Base-by-base conservation (phyloP, 192 early-diverging fungal genomes). In the Funneliformis geosporum region DNA sequence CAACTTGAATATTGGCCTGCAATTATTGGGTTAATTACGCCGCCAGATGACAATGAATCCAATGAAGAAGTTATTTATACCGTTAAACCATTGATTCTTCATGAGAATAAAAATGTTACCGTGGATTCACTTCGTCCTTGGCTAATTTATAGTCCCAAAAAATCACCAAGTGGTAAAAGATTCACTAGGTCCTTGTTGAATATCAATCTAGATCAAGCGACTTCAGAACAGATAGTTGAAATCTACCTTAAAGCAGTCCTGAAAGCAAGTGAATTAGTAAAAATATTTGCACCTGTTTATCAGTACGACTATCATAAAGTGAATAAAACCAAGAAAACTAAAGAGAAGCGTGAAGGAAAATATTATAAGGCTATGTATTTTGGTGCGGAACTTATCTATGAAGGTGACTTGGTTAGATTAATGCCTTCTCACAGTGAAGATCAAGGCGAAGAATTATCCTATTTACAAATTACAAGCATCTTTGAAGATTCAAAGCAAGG, bases 381-480 rank as follows among this genome's bases (percentile, higher is more conserved):
- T 40, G 66, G 66, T 39, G 27, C 66, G 21, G 66, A 68, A 68
- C 21, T 39, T 16, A 40, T 68, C 6, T 68, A 68, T 11, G 66
- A 68, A n/a, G 66, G 28, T 40, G 66, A 68, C 12, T 28, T 68
- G 28, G 28, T 68, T 68, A 28, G 66, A 18, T 27, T 68, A 40
- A 9, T 39, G 12, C 66, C 66, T 14, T 23, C 25, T 12, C 1
- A 28, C 9, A 14, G 1, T 21, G 7, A 55, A 55, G 50, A 55
- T 50, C 47, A 50, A 50, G 18, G 14, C 16, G 47, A 55, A 55
- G 50, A 55, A 55, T 5, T 6, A 38, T 14, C 27, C 8, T 68
- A 68, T 27, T 40, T 68, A 39, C 66, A 40, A 28, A 40, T 68
- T 28, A 40, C 66, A 39, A 68, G 66, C 11, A 68, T 68, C 27